Conservation (phyloP, 495 filamentous ascomycete species). For the Annulohypoxylon moriforme region DNA sequence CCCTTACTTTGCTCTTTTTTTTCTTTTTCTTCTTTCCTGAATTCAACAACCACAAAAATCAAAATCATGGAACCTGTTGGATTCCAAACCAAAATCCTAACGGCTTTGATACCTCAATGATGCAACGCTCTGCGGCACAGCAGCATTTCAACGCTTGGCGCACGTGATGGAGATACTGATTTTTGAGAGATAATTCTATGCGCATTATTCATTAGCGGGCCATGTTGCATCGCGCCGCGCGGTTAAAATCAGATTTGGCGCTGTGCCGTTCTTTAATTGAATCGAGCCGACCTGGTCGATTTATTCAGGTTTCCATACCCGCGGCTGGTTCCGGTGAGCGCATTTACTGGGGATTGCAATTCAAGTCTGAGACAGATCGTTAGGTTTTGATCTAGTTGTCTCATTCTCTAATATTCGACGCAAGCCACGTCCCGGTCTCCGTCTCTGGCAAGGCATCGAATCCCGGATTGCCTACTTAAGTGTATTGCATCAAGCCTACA, state of each 20-base stretch:
- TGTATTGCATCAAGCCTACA: neutral
- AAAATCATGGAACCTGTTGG: conserved; percentile 28
- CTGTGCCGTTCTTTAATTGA: conserved; percentile 33
- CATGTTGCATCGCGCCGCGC: conserved; percentile 37
- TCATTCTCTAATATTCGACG: conserved; percentile 16
- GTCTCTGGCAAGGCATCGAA: conserved; percentile 7
- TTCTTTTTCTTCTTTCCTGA: neutral
- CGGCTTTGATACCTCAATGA: conserved; percentile 32
- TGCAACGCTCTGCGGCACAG: conserved; percentile 41
- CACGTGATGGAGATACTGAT: neutral
- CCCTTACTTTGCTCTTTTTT: neutral
- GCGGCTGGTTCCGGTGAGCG: conserved; percentile 3
- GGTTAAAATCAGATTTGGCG: conserved; percentile 26
- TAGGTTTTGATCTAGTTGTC: conserved; percentile 10
- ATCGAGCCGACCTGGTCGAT: neutral
- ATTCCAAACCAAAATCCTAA: conserved; percentile 35
- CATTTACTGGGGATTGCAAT: conserved; percentile 13
- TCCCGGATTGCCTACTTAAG: neutral
- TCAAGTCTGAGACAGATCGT: conserved; percentile 13
- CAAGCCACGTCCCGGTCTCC: conserved; percentile 19
- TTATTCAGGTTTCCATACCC: conserved; percentile 11
- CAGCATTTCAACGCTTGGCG: conserved; percentile 11
- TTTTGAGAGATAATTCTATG: neutral
- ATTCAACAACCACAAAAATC: neutral
- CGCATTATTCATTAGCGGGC: conserved; percentile 6